Percentiles rank a stretch among this genome's conserved stretches.
Evolutionary conservation across 2,329 filamentous ascomycete genomes (phyloP).

Genomic region (Penicillium vulpinum): DNA sequence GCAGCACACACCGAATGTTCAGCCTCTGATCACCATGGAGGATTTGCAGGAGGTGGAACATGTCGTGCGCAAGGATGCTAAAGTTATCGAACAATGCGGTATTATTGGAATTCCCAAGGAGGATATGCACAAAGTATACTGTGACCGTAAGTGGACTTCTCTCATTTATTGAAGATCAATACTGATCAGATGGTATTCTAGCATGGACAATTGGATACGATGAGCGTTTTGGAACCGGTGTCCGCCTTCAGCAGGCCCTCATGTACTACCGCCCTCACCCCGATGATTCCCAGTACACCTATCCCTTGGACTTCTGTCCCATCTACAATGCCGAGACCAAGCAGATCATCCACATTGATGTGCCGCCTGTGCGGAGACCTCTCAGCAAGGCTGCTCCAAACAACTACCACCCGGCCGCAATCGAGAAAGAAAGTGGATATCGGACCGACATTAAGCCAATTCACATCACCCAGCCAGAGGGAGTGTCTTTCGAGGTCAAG

Average conservation of each 20-base stretch:
- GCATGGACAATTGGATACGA: slow-evolving; percentile 95
- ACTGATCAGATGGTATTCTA: slow-evolving; percentile 29
- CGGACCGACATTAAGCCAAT: slow-evolving; percentile 79
- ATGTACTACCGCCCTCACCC: slow-evolving; percentile 91
- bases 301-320: slow-evolving; percentile 89
- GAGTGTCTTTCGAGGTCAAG: slow-evolving; percentile 78
- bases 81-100: slow-evolving; percentile 86
- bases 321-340: slow-evolving; percentile 82
- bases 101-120: slow-evolving; percentile 76
- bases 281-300: slow-evolving; percentile 88
- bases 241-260: slow-evolving; percentile 84
- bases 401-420: slow-evolving; percentile 75
- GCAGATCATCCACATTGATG: slow-evolving; percentile 77
- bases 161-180: background rate
- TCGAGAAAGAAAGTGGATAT: slow-evolving; percentile 74
- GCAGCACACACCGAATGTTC: slow-evolving; percentile 72
- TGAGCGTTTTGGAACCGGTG: slow-evolving; percentile 75
- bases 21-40: slow-evolving; percentile 91
- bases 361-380: slow-evolving; percentile 74
- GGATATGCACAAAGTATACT: slow-evolving; percentile 95
- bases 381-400: slow-evolving; percentile 69
- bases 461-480: slow-evolving; percentile 83
- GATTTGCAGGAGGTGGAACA: slow-evolving; percentile 80
- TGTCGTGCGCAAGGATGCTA: slow-evolving; percentile 72
- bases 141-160: slow-evolving; percentile 63